Conservation (phyloP, 1,139 yeast genomes). For the Sugiyamaella pinicola region DNA sequence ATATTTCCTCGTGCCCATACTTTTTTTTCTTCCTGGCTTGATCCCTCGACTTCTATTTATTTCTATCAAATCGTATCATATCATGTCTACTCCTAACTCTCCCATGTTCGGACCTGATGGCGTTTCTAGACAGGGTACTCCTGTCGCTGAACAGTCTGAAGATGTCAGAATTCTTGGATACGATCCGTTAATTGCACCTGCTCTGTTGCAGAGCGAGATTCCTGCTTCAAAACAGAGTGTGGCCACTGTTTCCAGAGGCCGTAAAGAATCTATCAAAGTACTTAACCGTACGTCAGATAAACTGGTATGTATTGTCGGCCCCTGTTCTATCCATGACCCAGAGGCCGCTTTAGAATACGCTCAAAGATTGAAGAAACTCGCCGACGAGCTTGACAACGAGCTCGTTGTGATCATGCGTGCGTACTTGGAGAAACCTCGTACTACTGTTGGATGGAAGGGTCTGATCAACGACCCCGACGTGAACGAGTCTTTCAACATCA, state of each 20-base stretch:
- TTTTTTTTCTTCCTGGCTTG: neutral
- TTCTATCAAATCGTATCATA: too few relatives aligned
- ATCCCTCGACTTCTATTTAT: too few relatives aligned
- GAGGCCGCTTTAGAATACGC: slow-evolving; percentile 90
- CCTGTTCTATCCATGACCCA: slow-evolving; percentile 95
- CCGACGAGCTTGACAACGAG: slow-evolving; percentile 72
- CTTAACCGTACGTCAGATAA: slow-evolving; percentile 77
- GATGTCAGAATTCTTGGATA: slow-evolving; percentile 87
- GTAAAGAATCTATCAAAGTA: slow-evolving; percentile 73
- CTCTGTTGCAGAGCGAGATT: slow-evolving; percentile 74
- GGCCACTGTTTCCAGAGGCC: slow-evolving; percentile 72
- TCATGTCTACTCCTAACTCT: slow-evolving; percentile 36
- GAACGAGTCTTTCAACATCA: slow-evolving; percentile 88
- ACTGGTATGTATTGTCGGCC: slow-evolving; percentile 83
- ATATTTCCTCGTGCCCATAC: too few relatives aligned
- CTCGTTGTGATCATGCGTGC: slow-evolving; percentile 93
- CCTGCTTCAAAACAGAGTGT: slow-evolving; percentile 64
- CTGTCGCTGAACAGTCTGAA: slow-evolving; percentile 64
- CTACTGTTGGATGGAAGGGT: slow-evolving; percentile 99
- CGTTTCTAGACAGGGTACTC: slow-evolving; percentile 38
- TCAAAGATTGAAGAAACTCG: slow-evolving; percentile 60
- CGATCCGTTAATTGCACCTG: slow-evolving; percentile 91
- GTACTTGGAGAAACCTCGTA: slow-evolving; percentile 95
- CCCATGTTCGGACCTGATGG: slow-evolving; percentile 55
- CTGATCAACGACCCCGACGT: slow-evolving; percentile 95